Base-by-base conservation (phyloP, 306 rosid genomes). In the Prosopis cineraria region DNA sequence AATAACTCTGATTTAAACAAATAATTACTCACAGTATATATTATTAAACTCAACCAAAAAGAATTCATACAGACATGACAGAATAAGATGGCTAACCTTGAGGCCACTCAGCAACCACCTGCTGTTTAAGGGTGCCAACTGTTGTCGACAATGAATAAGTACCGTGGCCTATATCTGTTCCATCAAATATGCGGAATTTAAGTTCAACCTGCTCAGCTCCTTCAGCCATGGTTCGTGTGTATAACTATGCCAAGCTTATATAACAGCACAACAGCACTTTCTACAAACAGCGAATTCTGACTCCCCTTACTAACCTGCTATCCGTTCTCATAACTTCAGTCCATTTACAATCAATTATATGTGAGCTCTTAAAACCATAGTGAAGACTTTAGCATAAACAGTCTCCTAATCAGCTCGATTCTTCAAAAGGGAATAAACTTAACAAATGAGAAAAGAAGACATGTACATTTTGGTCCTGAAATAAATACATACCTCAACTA, bases 161-260 rank as follows among this genome's bases (percentile, higher is more conserved):
- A 30, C 67, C 62, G 43, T 87, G 91, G 27, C 88, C 91, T 77
- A 92, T 85, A 81, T 92, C 97, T 0, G 97, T 88, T 79, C 95
- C 97, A 71, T 92, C 97, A 70, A 80, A 91, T 52, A 91, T 85
- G 55, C 94, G 86, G 77, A 91, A 91, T 47, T 88, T 90, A 83
- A 91, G 91, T 68, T 87, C 90, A 45, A 87, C 70, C 41, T 31
- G 27, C 43, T 76, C 91, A 78, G 87, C 87, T 60, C 82, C 85
- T 79, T 80, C 87, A 68, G 88, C 90, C 97, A 90, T 74, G 78
- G 52, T 40, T 31, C 34, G 75, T 70, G 73, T 67, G 29, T 73
- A 70, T 76, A 75, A 82, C 84, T 80, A 74, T 68, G 10, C 63
- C 74, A 83, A 81, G 78, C 87, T 85, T 75, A 72, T 48, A 25